Evolutionary conservation across 2,329 filamentous ascomycete species (phyloP).

Genomic region (Fusarium longipes): DNA sequence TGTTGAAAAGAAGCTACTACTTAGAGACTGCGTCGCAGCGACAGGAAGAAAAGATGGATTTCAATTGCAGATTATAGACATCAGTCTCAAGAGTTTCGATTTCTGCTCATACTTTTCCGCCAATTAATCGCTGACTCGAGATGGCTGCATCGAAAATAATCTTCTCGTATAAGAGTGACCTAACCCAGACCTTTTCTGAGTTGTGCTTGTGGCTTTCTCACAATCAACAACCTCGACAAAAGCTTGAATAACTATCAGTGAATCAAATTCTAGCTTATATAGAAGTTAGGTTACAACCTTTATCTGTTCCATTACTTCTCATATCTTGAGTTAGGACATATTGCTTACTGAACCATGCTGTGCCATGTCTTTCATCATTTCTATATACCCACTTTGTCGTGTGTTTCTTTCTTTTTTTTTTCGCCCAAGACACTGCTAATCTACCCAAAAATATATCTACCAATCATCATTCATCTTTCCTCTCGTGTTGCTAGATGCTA

Average conservation of each 20-base stretch:
- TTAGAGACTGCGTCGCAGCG: too few species aligned
- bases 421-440: not conserved
- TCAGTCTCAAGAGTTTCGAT: rapidly evolving
- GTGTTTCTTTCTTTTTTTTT: too few species aligned
- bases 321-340: too few species aligned
- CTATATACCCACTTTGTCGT: too few species aligned
- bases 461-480: not conserved
- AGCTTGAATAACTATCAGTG: not conserved
- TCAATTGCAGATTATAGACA: too few species aligned
- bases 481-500: not conserved
- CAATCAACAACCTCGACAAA: not conserved
- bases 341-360: too few species aligned
- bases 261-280: too few species aligned
- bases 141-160: not conserved
- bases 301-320: not conserved
- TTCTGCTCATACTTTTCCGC: not conserved
- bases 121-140: too few species aligned
- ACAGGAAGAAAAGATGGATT: too few species aligned
- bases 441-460: not conserved
- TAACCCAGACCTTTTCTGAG: not conserved
- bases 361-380: too few species aligned
- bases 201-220: too few species aligned
- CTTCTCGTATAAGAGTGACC: not conserved
- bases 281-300: rapidly evolving
- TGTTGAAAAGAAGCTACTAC: too few species aligned